These are phyloP conservation scores for Neofusicoccum sp. DNA, from an alignment of 2,329 filamentous ascomycete genomes.

Conservation along the genomic window DNA sequence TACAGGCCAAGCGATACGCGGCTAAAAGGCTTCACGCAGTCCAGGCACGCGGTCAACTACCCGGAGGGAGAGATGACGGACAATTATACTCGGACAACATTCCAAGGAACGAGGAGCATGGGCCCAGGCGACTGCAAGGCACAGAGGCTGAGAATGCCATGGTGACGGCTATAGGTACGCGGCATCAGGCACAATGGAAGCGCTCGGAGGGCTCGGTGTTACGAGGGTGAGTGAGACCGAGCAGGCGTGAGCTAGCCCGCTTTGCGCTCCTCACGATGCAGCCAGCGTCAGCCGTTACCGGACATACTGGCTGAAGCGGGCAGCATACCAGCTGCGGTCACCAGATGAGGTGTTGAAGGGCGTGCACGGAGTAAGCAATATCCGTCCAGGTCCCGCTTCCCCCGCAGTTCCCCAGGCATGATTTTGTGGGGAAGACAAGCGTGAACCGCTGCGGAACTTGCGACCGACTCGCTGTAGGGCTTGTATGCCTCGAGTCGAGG, in stretches of 20 bases:
- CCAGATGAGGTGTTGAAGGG: background rate
- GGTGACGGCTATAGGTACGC: background rate
- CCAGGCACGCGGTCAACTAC: background rate
- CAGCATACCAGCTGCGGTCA: background rate
- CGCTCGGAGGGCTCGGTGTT: background rate
- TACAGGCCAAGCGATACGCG: background rate
- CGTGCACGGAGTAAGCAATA: background rate
- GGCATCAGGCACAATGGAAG: background rate
- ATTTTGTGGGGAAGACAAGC: background rate
- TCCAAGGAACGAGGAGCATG: background rate
- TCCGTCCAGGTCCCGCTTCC: background rate
- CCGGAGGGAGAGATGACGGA: background rate
- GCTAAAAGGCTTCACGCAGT: background rate
- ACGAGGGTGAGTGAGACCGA: constrained; percentile 2
- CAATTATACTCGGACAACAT: background rate
- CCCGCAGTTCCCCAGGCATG: constrained; percentile 6
- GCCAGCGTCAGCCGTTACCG: background rate
- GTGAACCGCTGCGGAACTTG: background rate
- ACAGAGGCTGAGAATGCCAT: background rate
- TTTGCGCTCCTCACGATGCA: background rate
- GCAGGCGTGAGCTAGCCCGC: background rate
- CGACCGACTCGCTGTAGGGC: background rate
- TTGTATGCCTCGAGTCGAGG: background rate
- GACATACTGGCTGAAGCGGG: background rate
- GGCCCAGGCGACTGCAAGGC: background rate